Evolutionary conservation across 1,284 basidiomycete genomes (phyloP).

Genomic region (Pseudozyma sp.): DNA sequence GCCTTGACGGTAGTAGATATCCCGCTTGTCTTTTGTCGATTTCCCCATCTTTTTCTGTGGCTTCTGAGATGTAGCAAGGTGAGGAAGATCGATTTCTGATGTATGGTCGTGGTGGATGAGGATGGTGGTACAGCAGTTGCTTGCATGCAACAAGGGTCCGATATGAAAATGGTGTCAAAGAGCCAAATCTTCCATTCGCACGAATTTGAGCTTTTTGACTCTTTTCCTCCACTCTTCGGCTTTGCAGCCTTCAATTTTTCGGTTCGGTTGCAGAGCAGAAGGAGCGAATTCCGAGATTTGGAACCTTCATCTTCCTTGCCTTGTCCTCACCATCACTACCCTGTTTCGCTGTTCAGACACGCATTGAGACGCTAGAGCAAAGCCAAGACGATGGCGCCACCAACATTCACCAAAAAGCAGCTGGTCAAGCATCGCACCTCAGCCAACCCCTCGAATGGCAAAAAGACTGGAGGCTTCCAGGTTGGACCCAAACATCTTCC

Average conservation of each 20-base stretch:
- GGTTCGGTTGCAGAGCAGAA: background rate
- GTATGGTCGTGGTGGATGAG: slow-evolving; percentile 1
- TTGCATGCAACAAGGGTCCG: slow-evolving; percentile 9
- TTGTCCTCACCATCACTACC: background rate
- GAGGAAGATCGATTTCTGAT: no score
- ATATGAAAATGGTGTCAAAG: background rate
- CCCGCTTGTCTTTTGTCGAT: slow-evolving; percentile 71
- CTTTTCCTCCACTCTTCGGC: background rate
- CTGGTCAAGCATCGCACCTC: slow-evolving; percentile 60
- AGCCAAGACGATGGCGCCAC: slow-evolving; percentile 16
- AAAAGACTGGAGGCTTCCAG: slow-evolving; percentile 56
- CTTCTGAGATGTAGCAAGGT: no score
- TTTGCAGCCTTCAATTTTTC: background rate
- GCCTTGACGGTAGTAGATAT: slow-evolving; percentile 73
- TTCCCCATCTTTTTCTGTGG: slow-evolving; percentile 68
- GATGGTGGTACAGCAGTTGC: slow-evolving; percentile 1
- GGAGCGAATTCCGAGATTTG: background rate
- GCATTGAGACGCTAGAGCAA: background rate
- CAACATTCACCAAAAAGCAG: slow-evolving; percentile 49
- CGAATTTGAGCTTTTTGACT: slow-evolving; percentile 6
- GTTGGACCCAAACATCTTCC: slow-evolving; percentile 65
- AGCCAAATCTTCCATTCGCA: slow-evolving; percentile 15
- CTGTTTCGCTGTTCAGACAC: background rate
- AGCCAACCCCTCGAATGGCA: slow-evolving; percentile 21
- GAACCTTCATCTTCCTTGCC: slow-evolving; percentile 3